Evolutionary conservation across 2,329 filamentous ascomycete genomes (phyloP), one percentile per base, ranked within the genome.

Genomic region (Alternaria consortialis): DNA sequence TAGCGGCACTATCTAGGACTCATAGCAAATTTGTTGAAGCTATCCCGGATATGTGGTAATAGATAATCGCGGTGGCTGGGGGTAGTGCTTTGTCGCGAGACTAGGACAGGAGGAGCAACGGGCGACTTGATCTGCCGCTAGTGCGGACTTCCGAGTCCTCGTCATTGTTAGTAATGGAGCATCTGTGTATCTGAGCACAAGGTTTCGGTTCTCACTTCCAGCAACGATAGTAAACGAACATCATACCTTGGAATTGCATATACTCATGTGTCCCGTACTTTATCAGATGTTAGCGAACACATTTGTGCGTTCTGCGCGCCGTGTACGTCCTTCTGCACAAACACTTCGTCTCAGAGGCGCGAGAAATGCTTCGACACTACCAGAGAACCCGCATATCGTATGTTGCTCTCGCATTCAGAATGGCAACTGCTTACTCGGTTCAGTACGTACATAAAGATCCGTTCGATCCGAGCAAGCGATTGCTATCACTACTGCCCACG

Each of bases 401-500:
- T 39, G 68, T 40, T 20, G 12, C 25, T n/a, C 7, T 15, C 6
- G 36, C 25, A 29, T 15, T 15, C 43, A 44, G 8, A 23, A 32
- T 11, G 11, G 7, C 31, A 27, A 23, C 27, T 29, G 37, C 62
- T 65, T 51, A 68, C 31, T 4, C 13, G 20, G 4, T 34, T 4
- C 60, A 85, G 83, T 87, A 86, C 68, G 78, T 84, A 17, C 84
- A 85, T 71, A 77, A 80, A 27, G 77, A 82, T 61, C 77, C 81
- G n/a, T 63, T 65, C 62, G 73, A 78, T 58, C 72, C 71, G 50
- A 72, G 66, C 64, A 77, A 73, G 37, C 80, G 84, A 56, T 74
- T 87, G 58, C 81, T 89, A 23, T 84, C 86, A n/a, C 81, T 88
- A 53, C 80, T 89, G 11, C 80, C 86, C 3, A 84, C 84, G 5